Evolutionary conservation across 495 filamentous ascomycete species (phyloP), one percentile per base, ranked within the genome.

Genomic region (Penicillium samsonianum): DNA sequence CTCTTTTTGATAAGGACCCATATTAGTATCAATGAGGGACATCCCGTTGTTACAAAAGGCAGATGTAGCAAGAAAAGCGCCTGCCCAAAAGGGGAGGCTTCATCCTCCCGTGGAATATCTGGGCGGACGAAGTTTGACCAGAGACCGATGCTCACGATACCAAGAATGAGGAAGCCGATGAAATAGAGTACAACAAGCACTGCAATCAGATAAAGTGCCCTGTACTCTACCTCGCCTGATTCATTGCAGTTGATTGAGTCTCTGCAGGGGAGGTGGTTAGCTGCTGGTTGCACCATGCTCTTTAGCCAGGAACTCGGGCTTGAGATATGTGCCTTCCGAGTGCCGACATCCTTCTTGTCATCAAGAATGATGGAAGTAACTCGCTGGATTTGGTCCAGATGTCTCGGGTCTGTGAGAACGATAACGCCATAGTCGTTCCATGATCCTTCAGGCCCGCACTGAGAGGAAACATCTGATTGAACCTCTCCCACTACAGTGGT

Each of bases 1-100:
- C 72, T 65, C 66, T 30, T 59, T 68, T 43, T 78, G 73, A 19
- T 73, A 67, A 16, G 72, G 67, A 19, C 63, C 78, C 86, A 95
- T 91, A 57, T 93, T 94, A 17, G 82, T 77, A 70, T 93, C 88
- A 37, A 95, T 73, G 28, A 96, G 82, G 19, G 83, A 84, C 90
- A 96, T 92, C 14, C 91, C 91, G n/a, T 81, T 86, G 67, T 94
- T 96, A 53, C 86, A 90, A 67, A 96, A 93, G 7, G 89, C 89
- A 48, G 87, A 90, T 17, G 71, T 67, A 12, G 70, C 74, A 31
- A 77, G 73, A 26, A 78, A 79, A 1, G 69, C 65, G 0, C 75
- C 75, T 3, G 70, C 68, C 71, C 71, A 78, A 80, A 87, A n/a
- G 88, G 82, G 51, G 86, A 82, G 38, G 88, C 74, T 5, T 84